Evolutionary conservation across 2,329 filamentous ascomycete genomes (phyloP).

Genomic region (Xylaria arbuscula): DNA sequence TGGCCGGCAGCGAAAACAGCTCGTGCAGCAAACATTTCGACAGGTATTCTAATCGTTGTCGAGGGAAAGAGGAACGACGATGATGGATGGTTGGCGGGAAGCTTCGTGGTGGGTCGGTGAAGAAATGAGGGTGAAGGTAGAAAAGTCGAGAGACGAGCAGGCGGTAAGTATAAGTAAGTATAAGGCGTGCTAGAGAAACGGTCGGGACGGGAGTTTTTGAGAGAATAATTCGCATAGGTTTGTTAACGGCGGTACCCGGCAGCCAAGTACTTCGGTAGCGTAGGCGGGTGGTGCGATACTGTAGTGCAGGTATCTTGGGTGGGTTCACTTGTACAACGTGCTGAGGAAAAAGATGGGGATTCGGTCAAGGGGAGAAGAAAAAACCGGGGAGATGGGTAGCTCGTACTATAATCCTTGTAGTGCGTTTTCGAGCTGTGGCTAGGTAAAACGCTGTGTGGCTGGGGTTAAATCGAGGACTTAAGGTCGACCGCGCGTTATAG

Average conservation of each 20-base stretch:
- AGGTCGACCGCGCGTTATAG: too few relatives aligned
- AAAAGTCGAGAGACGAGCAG: background rate
- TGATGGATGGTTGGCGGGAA: background rate
- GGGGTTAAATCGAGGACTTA: too few relatives aligned
- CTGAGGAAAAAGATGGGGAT: background rate
- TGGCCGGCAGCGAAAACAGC: constrained; percentile 62
- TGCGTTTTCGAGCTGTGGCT: too few relatives aligned
- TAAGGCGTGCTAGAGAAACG: background rate
- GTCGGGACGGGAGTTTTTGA: background rate
- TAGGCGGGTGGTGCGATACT: too few relatives aligned
- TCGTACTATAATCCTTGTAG: too few relatives aligned
- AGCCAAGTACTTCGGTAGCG: background rate
- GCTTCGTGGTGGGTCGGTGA: background rate
- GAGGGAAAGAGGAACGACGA: background rate
- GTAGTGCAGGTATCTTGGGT: background rate
- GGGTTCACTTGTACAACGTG: background rate
- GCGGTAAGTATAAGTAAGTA: background rate
- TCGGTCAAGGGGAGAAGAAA: constrained; percentile 7
- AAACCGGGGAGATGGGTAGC: too few relatives aligned
- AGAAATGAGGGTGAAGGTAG: background rate
- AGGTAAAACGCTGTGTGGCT: too few relatives aligned
- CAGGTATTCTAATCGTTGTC: background rate
- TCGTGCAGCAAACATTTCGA: constrained; percentile 48
- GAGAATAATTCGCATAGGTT: background rate
- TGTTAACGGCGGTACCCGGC: too few relatives aligned